Evolutionary conservation across 352 stramenopile species (phyloP), one percentile per base, ranked within the genome.

Genomic region (Phytopythium helicoides): DNA sequence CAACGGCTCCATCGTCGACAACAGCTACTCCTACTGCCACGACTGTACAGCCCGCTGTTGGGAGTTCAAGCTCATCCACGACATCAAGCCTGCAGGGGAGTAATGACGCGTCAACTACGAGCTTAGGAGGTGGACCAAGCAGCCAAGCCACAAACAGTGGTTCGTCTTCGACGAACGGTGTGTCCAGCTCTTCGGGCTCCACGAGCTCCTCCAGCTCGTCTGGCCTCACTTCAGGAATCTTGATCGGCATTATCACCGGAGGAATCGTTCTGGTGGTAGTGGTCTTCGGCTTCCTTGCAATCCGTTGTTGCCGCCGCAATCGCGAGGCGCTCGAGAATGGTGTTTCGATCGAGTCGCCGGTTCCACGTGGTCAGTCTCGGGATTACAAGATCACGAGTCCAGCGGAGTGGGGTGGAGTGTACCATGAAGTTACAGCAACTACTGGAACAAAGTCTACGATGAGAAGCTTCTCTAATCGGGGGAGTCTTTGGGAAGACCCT

Each of bases 11-110:
- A 19, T 41, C 36, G 36, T 19, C 36, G 36, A n/a, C 36, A n/a
- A 41, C 36, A 22, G 52, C 16, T 19, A 33, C 28, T 9, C 28
- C 28, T 9, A 33, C 28, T 33, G 9, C 28, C 5, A 33, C 28
- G 28, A 33, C 28, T 36, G 28, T 33, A 9, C 38, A 33, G 47
- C 22, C 38, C 54, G 28, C 7, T 42, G 63, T 79, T 22, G 49
- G 52, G 36, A 18, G 56, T 16, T 79, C 64, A 40, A 76, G 62
- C 41, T 76, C 65, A 9, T 71, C 68, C 4, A 73, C 66, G 11
- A 59, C 68, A 6, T 66, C 68, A 6, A 47, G 62, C 3, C 34
- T 73, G 4, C 56, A 76, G 45, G 8, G 53, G 1, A 79, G 52
- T n/a, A 58, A 69, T 21, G 59, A 73, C 10, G 44, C 52, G 7